A percentile compares a stretch with the other conserved stretches of the same genome.
These are phyloP conservation scores for Allantophomopsis cytisporea DNA, from an alignment of 2,329 filamentous ascomycete genomes.

Conservation along the genomic window DNA sequence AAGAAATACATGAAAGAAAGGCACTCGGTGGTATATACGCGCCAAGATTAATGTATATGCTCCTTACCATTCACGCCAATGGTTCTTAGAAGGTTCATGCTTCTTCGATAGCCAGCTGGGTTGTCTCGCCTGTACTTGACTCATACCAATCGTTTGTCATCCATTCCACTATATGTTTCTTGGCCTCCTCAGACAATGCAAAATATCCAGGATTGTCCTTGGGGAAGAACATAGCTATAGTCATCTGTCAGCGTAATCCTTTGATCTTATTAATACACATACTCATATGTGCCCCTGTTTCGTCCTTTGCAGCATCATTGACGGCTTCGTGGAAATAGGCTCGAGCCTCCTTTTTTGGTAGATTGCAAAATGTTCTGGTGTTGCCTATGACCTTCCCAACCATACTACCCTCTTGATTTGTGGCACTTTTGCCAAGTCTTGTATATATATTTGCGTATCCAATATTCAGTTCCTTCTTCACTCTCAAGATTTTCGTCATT, in stretches of 20 bases:
- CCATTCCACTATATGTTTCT: constrained; percentile 53
- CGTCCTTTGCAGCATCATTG: constrained; percentile 69
- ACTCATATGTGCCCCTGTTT: constrained; percentile 69
- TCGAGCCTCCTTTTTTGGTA: constrained; percentile 43
- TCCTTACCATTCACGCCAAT: no score
- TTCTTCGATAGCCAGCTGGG: no score
- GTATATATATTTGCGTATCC: constrained; percentile 85
- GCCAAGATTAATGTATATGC: no score
- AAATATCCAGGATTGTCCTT: constrained; percentile 62
- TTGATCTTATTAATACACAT: constrained; percentile 18
- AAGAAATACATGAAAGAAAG: no score
- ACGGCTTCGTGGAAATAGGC: constrained; percentile 54
- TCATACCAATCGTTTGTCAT: constrained; percentile 53
- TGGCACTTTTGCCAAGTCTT: constrained; percentile 57
- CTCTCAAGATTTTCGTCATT: constrained; percentile 50
- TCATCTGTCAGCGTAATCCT: constrained; percentile 1
- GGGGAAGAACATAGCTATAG: constrained; percentile 56
- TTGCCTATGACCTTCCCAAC: constrained; percentile 47
- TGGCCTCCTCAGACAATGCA: constrained; percentile 50
- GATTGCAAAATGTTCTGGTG: constrained; percentile 77
- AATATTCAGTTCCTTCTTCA: constrained; percentile 51
- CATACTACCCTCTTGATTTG: constrained; percentile 35
- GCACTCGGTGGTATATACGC: no score
- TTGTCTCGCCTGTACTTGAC: constrained; percentile 22
- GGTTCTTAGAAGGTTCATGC: no score